These are phyloP conservation scores for Paraconiothyrium sp. DNA, from an alignment of 2,329 filamentous ascomycete species.

Conservation along the genomic window DNA sequence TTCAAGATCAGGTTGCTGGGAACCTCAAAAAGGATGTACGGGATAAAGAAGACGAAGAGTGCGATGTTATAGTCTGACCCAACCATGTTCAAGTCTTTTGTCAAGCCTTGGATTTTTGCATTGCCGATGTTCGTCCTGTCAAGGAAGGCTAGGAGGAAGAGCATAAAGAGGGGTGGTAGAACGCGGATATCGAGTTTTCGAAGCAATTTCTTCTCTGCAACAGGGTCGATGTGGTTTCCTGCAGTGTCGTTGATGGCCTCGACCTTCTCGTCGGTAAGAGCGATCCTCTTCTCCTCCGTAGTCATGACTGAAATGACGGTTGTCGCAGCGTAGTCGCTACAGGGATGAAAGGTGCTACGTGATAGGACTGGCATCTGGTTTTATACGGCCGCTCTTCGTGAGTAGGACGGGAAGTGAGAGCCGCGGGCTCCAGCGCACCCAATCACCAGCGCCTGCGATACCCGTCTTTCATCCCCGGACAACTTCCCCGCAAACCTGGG, in stretches of 20 bases:
- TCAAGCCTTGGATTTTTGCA: slow-evolving; percentile 53
- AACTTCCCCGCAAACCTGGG: slow-evolving; percentile 15
- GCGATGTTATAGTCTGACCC: slow-evolving; percentile 51
- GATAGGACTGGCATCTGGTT: not conserved
- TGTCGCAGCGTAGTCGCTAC: not conserved
- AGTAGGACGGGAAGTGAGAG: not conserved
- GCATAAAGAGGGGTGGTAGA: slow-evolving; percentile 58
- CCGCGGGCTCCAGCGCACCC: not conserved
- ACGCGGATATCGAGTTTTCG: slow-evolving; percentile 60
- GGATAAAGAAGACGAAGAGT: slow-evolving; percentile 51
- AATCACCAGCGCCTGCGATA: not conserved
- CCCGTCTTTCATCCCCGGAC: slow-evolving; percentile 2
- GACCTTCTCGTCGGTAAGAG: slow-evolving; percentile 29
- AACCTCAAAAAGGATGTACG: slow-evolving; percentile 50
- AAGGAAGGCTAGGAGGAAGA: slow-evolving; percentile 49
- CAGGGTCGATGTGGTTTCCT: slow-evolving; percentile 41
- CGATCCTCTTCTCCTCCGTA: not conserved
- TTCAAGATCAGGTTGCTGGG: slow-evolving; percentile 52
- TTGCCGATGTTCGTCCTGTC: slow-evolving; percentile 52
- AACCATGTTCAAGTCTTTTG: slow-evolving; percentile 49
- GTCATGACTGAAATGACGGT: not conserved
- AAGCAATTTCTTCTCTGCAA: slow-evolving; percentile 57
- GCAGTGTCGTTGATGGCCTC: slow-evolving; percentile 38
- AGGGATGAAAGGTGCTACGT: not conserved
- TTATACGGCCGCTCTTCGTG: not conserved